Percentiles rank a stretch among this genome's conserved stretches.
Evolutionary conservation across 192 early-diverging fungal genomes (phyloP).

Genomic region (Coemansia sp.): DNA sequence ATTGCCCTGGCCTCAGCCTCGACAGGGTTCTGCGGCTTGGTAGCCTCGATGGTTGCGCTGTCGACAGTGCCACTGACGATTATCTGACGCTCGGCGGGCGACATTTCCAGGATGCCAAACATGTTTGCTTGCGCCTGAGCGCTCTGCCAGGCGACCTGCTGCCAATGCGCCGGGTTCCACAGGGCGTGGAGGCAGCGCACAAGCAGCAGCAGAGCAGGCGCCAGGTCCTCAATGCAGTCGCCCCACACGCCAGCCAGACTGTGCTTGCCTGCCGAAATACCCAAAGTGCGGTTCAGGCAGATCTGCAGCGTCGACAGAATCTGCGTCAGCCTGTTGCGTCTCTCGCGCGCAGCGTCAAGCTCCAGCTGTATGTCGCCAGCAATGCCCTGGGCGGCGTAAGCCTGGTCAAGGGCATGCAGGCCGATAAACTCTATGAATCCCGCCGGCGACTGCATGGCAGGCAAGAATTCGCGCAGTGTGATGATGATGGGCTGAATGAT

Average conservation of each 20-base stretch:
- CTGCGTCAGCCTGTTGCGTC: slow-evolving; percentile 8
- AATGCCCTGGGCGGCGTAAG: slow-evolving; percentile 4
- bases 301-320: slow-evolving; percentile 26
- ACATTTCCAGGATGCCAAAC: slow-evolving; percentile 37
- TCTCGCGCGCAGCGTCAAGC: slow-evolving; percentile 9
- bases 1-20: slow-evolving; percentile 9
- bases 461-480: slow-evolving; percentile 10
- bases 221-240: slow-evolving; percentile 23
- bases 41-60: not conserved
- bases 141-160: slow-evolving; percentile 25
- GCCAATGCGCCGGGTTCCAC: slow-evolving; percentile 31
- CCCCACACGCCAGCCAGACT: slow-evolving; percentile 29
- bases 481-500: slow-evolving; percentile 33
- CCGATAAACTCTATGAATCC: slow-evolving; percentile 23
- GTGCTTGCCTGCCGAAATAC: not conserved
- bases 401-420: slow-evolving; percentile 23
- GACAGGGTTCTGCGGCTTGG: not conserved
- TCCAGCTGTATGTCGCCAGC: not conserved
- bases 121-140: slow-evolving; percentile 8
- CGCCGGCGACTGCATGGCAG: slow-evolving; percentile 25
- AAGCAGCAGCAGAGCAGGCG: slow-evolving; percentile 15
- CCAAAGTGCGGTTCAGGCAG: slow-evolving; percentile 34
- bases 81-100: slow-evolving; percentile 13
- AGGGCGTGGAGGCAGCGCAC: slow-evolving; percentile 36
- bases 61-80: slow-evolving; percentile 8